Evolutionary conservation across 768 basidiomycete genomes (phyloP), one percentile per base, ranked within the genome.

Genomic region (Naematelia aurantialba): DNA sequence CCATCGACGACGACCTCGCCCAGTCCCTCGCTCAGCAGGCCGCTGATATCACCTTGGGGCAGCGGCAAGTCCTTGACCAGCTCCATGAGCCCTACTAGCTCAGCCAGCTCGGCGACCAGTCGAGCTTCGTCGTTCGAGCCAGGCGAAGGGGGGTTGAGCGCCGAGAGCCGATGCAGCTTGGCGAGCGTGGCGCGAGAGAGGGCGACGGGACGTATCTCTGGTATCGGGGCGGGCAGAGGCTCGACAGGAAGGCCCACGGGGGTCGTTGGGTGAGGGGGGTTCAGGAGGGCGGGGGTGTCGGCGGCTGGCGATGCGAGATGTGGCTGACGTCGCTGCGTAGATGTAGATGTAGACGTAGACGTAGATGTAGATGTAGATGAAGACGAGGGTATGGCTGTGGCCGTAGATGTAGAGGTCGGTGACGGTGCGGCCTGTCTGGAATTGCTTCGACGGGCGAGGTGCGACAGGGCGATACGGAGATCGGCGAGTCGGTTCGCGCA

Each of bases 61-160:
- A 73, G 51, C 24, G 63, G 48, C 4, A 73, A 67, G 2, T 39
- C 56, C 39, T 70, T 65, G 49, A 73, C 69, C 10, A 59, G 19
- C 13, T 73, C 69, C 72, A 70, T 73, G 1, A 73, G 45, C 1
- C 57, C 55, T 2, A 73, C 49, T 39, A 73, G 49, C 10, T 54
- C 63, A 22, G 49, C 52, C 27, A 73, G 46, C 10, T 60, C 72
- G 1, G 48, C 22, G 0, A 70, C 50, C 5, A 73, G 52, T 21
- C 52, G 27, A 19, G 24, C 13, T 58, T 73, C 69, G 52, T 68
- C 72, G 14, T 22, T 25, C n/a, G 62, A 64, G 17, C 57, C 63
- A 3, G 25, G 10, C 1, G 50, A 14, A 1, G 72, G 72, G 3
- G 71, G 68, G 44, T 68, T 62, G 5, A 73, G 59, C 1, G 72